Conservation (phyloP, 1,284 basidiomycete species). For the Exobasidium rhododendri region DNA sequence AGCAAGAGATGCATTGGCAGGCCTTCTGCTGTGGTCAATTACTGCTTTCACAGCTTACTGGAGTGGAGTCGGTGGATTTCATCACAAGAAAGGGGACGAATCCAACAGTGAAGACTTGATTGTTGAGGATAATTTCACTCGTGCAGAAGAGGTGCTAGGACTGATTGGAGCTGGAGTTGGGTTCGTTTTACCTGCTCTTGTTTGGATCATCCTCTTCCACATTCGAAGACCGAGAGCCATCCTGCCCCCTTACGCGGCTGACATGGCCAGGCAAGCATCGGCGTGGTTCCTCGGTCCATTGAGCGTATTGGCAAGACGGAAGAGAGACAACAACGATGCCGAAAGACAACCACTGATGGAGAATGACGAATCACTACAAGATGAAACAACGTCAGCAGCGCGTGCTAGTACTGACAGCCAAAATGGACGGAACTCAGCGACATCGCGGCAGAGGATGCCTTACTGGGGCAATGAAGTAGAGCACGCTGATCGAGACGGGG, state of each 20-base stretch:
- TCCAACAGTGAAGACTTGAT: conserved; percentile 16
- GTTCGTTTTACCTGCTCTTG: conserved; percentile 46
- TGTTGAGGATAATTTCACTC: conserved; percentile 45
- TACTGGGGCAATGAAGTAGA: conserved; percentile 15
- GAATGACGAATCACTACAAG: conserved; percentile 1
- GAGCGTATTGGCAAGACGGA: conserved; percentile 31
- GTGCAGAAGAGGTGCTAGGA: conserved; percentile 40
- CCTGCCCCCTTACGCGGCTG: conserved; percentile 31
- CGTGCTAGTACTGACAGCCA: not conserved
- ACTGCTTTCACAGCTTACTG: conserved; percentile 42
- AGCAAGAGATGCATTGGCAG: conserved; percentile 39
- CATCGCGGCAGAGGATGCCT: not conserved
- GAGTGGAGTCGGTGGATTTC: conserved; percentile 44
- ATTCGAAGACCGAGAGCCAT: conserved; percentile 47
- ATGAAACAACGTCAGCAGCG: not conserved
- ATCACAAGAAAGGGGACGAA: conserved; percentile 31
- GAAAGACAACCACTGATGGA: conserved; percentile 27
- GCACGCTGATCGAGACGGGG: conserved; percentile 33
- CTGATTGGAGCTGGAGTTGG: conserved; percentile 47
- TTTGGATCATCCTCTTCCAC: conserved; percentile 50
- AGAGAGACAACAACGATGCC: conserved; percentile 21
- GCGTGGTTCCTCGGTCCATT: conserved; percentile 31
- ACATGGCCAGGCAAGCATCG: conserved; percentile 29
- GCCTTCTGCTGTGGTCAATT: conserved; percentile 40
- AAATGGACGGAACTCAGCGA: too few relatives aligned